Evolutionary conservation across 2,329 filamentous ascomycete species (phyloP), one percentile per base, ranked within the genome.

Genomic region (Fonsecaea pedrosoi): DNA sequence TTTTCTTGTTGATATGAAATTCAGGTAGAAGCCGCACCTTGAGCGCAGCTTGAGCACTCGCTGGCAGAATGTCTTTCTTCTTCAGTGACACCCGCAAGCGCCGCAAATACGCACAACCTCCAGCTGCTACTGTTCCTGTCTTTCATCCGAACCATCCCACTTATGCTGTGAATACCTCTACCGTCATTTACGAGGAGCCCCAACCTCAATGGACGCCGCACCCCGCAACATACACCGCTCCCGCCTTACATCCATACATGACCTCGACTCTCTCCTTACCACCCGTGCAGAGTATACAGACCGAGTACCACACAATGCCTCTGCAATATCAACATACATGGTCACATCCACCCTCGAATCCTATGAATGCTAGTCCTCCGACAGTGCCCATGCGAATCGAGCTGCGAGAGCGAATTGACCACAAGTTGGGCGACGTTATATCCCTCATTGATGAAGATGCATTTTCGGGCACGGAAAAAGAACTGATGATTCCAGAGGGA

Each of bases 361-460:
- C n/a, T 56, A 38, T 57, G n/a, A 5, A 40, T n/a, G 54, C 37
- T 32, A 40, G 13, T 18, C 37, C 42, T 15, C 25, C 54, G 6
- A 53, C 42, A 60, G 15, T 60, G 3, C n/a, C 54, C 32, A 10
- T n/a, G n/a, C 37, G 32, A 35, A 38, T 60, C 15, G 58, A 53
- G 25, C 50, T 70, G 58, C 65, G 63, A 72, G 86, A 91, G 72
- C 79, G 87, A 62, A 85, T 92, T 55, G 85, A 83, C 13, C 81
- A 82, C 3, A 87, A 87, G 60, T 84, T 94, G 67, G 85, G 92
- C 75, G 80, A 86, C 54, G 83, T 92, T 64, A 87, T 94, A 75
- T 92, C 90, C 0, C 82, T 85, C 34, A 92, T 94, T 63, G 91
- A 94, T 75, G 82, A 84, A 21, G 89, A 91, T 32, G 80, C 76